Evolutionary conservation across 352 stramenopile species (phyloP).

Genomic region (Phytophthora brassicae): DNA sequence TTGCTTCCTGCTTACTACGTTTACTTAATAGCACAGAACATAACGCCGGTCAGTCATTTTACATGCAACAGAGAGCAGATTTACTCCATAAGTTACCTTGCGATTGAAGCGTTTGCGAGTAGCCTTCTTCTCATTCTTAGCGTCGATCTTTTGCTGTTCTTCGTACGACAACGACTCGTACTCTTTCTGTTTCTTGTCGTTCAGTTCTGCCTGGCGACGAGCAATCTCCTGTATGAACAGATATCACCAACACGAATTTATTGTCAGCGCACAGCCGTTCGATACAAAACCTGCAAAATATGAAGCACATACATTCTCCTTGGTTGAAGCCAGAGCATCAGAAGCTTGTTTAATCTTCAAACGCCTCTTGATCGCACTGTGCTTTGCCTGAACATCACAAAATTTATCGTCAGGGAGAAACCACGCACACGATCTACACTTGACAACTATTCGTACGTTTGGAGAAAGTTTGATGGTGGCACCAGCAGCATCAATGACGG

Average conservation of each 20-base stretch:
- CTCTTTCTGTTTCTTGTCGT: constrained; percentile 80
- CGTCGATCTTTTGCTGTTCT: constrained; percentile 78
- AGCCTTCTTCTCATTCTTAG: constrained; percentile 68
- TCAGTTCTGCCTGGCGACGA: constrained; percentile 51
- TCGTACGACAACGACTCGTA: constrained; percentile 81
- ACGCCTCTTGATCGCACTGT: constrained; percentile 73
- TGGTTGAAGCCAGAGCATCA: constrained; percentile 30
- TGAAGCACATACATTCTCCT: constrained; percentile 33
- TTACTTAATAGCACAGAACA: constrained; percentile 23
- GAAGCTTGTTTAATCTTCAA: constrained; percentile 63
- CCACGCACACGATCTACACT: not conserved
- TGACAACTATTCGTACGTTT: constrained; percentile 45
- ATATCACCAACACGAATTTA: not conserved
- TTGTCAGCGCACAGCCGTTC: not conserved
- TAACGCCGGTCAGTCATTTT: not conserved
- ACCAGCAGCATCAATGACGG: constrained; percentile 64
- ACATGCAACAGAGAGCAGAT: not conserved
- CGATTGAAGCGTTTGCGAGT: constrained; percentile 65
- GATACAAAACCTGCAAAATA: not conserved
- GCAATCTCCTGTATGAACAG: constrained; percentile 39
- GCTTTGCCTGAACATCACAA: constrained; percentile 50
- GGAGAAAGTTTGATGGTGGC: constrained; percentile 77
- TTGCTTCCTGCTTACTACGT: not conserved
- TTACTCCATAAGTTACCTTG: constrained; percentile 42
- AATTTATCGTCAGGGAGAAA: constrained; percentile 2